These are phyloP conservation scores for Camellia lanceoleosa DNA, from an alignment of 148 eudicot species.

Conservation along the genomic window DNA sequence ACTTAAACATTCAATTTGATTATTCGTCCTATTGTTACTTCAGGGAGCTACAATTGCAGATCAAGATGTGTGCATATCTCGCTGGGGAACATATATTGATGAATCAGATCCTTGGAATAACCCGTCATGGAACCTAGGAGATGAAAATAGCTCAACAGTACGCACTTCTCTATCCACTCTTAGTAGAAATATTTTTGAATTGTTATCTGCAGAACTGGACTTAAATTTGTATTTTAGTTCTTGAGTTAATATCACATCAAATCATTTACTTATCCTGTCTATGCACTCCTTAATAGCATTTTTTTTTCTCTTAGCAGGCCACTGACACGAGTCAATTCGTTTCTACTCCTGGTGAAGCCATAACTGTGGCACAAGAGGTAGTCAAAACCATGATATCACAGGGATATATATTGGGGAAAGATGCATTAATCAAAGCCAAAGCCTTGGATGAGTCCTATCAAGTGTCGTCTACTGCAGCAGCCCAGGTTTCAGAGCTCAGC, in stretches of 20 bases:
- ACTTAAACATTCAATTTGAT: neutral
- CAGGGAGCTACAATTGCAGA: constrained; percentile 39
- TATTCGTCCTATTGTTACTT: neutral
- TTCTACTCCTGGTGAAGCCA: constrained; percentile 37
- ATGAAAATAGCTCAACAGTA: constrained; percentile 14
- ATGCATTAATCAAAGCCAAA: constrained; percentile 62
- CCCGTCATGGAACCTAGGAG: too few species aligned
- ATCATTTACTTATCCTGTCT: neutral
- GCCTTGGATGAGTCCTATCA: constrained; percentile 64
- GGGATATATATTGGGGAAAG: constrained; percentile 38
- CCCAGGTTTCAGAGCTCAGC: constrained; percentile 68
- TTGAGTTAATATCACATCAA: neutral
- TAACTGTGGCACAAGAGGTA: constrained; percentile 30
- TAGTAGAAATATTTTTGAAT: too few species aligned
- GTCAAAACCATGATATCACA: constrained; percentile 34
- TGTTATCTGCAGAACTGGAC: too few species aligned
- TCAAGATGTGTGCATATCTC: constrained; percentile 25
- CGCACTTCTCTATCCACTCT: neutral
- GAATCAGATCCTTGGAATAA: too few species aligned
- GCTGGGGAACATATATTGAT: constrained; percentile 23
- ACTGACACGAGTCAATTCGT: constrained; percentile 13
- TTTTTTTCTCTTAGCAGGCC: constrained; percentile 10
- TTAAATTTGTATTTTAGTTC: too few species aligned
- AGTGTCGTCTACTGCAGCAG: constrained; percentile 63
- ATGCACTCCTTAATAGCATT: neutral